Base-by-base conservation (phyloP, 257 asterid species). In the Anisodus acutangulus region DNA sequence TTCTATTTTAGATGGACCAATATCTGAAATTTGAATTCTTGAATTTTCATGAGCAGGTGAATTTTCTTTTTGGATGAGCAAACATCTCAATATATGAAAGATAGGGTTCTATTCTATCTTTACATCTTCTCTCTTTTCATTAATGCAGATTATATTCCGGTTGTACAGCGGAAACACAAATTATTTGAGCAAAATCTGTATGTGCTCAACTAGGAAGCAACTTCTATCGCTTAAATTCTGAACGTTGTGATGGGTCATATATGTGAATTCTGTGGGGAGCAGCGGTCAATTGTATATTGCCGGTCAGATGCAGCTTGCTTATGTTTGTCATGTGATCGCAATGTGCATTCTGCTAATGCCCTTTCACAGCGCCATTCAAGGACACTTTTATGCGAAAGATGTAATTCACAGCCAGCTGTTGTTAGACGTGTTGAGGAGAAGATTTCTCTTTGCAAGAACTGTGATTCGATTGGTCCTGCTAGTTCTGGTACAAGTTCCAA, bases 251-350 rank as follows among this genome's bases (percentile, higher is more conserved):
- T 90, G 97, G 92, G 91, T 13, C 83, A 84, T 16, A 69, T 88
- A 26, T 92, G 97, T 86, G 97, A 90, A 87, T 92, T 90, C 88
- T 92, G 94, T 84, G 84, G 89, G 79, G 92, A 89, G 88, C 97
- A 90, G 85, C 88, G 88, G 84, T 90, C 91, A 11, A 86, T 91
- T 78, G 88, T 92, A 81, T 90, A 91, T 62, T 92, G 94, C 85
- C 89, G 87, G 71, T 90, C 97, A 1, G 97, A 91, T 70, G 80
- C 85, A 53, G 85, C 85, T 43, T 66, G 90, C 89, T 47, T 93
- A 43, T 93, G 96, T 82, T 89, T 93, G 78, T 87, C 95, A 8
- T 93, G 97, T 80, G 97, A 93, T 83, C 90, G 93, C 35, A 88
- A 81, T n/a, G 89, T 93, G 83, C 97, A 93, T 85, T 90, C 96